Base-by-base conservation (phyloP, 1,284 basidiomycete species). In the Exobasidium rhododendri region DNA sequence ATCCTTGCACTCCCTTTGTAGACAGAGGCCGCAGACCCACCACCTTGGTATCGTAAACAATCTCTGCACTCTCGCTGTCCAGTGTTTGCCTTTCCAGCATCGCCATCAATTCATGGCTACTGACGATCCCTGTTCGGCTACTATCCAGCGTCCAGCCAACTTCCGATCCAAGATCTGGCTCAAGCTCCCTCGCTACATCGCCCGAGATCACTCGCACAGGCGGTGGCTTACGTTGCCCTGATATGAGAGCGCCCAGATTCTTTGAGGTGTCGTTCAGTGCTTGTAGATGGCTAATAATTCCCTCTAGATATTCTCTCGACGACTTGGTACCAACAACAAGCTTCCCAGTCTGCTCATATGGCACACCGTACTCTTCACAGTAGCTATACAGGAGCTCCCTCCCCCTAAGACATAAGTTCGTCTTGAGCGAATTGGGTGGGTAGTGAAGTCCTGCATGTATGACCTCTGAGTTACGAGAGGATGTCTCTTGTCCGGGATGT, bases 381-480 rank as follows among this genome's bases (percentile, higher is more conserved):
- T 87, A 85, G 30, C 87, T 82, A 78, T 97, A 97, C 65, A 97
- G 84, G 65, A 97, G 81, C 56, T 90, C 84, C 28, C 94, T 85
- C 1, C 94, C 96, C 44, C 90, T 87, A 32, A 97, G 83, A 78
- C 94, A 98, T 17, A 97, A 83, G 11, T 82, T 84, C 2, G 91
- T 93, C 81, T 97, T 97, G 67, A 94, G 83, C 3, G 92, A 94
- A 32, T 87, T 82, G 0, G 85, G 79, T 0, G 94, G 94, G 77
- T 97, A 97, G 78, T 83, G 82, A 31, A 82, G 68, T 1, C 82
- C 82, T 6, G 91, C 91, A 81, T 97, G 94, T 47, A 97, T 89
- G 14, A 98, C 94, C 76, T 97, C 94, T 0, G 92, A 94, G 79
- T 97, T 97, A 22, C 94, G 87, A 43, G 92, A 92, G 78, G 69